Evolutionary conservation across 2,329 filamentous ascomycete species (phyloP), one percentile per base, ranked within the genome.

Genomic region (Bipolaris oryzae): DNA sequence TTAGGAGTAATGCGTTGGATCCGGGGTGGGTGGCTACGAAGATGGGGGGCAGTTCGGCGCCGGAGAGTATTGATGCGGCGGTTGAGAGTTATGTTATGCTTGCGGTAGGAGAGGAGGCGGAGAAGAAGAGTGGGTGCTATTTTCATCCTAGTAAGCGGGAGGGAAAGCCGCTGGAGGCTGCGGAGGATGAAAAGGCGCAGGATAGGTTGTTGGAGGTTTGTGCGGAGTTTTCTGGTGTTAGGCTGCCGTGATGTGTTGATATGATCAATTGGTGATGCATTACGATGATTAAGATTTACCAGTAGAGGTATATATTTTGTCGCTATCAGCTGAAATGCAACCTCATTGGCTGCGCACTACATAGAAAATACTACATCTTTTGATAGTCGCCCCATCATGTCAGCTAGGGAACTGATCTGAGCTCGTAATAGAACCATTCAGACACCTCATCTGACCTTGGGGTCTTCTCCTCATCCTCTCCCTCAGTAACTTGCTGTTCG

Each of bases 1-100:
- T 83, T 0, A 72, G 79, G 60, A 80, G 78, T 33, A 82, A 81
- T 41, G 75, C 78, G 0, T 73, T 83, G 45, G 79, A 84, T 64
- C 83, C 83, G 0, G 83, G 83, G 1, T 85, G 82, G 83, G 79
- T 84, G 35, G 71, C 80, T 9, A 84, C 82, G 0, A 84, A 84
- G 69, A 83, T 84, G 80, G 82, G 82, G 7, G 84, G 79, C 2
- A 58, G 55, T 10, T 70, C 72, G 25, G 84, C 84, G 0, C 71
- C 81, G 0, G 83, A 79, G 0, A 77, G 77, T 16, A 70, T 81
- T n/a, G 75, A 82, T 33, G 76, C 76, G 31, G 80, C 79, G 2
- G 77, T 82, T 0, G 77, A 79, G 41, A 80, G 79, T 1, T 82
- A 83, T 65, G 77, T 79, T 2, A 78, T 80, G 68, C 77, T 82